Evolutionary conservation across 495 filamentous ascomycete species (phyloP).

Genomic region (Pyrenula massariospora): DNA sequence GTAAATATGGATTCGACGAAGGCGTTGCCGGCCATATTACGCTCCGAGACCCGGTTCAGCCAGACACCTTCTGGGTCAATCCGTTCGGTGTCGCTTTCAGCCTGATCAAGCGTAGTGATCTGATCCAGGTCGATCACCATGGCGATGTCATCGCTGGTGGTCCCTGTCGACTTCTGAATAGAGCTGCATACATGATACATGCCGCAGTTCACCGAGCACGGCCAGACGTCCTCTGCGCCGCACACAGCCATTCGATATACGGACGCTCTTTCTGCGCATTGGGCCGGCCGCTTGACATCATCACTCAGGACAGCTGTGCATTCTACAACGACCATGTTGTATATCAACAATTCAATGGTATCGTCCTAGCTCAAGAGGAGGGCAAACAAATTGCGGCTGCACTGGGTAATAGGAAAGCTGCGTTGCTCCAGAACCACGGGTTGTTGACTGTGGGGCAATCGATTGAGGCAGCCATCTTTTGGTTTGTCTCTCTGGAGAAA

Average conservation of each 20-base stretch:
- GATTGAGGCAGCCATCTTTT: conserved; percentile 54
- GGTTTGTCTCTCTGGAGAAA: conserved; percentile 65
- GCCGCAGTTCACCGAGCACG: conserved; percentile 55
- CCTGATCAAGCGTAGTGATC: conserved; percentile 55
- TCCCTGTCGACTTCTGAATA: conserved; percentile 47
- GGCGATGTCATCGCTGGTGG: conserved; percentile 63
- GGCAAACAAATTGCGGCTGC: conserved; percentile 53
- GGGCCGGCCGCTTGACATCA: conserved; percentile 57
- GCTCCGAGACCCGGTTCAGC: conserved; percentile 56
- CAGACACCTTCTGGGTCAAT: conserved; percentile 67
- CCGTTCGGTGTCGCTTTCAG: conserved; percentile 65
- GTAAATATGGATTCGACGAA: conserved; percentile 55
- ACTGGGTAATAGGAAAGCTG: conserved; percentile 58
- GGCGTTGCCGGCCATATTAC: conserved; percentile 52
- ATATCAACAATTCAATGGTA: conserved; percentile 57
- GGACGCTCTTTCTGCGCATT: conserved; percentile 58
- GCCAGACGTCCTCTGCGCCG: conserved; percentile 61
- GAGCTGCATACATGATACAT: conserved; percentile 59
- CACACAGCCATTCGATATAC: conserved; percentile 61
- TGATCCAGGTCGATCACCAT: conserved; percentile 56
- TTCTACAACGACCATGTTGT: conserved; percentile 58
- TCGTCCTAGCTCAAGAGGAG: conserved; percentile 62
- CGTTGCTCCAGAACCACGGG: conserved; percentile 59
- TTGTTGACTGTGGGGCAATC: conserved; percentile 38
- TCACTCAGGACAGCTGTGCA: conserved; percentile 58